A percentile compares a stretch with the other conserved stretches of the same genome.
Evolutionary conservation across 75 land plant genomes (phyloP).

Genomic region (Sequoia sempervirens): DNA sequence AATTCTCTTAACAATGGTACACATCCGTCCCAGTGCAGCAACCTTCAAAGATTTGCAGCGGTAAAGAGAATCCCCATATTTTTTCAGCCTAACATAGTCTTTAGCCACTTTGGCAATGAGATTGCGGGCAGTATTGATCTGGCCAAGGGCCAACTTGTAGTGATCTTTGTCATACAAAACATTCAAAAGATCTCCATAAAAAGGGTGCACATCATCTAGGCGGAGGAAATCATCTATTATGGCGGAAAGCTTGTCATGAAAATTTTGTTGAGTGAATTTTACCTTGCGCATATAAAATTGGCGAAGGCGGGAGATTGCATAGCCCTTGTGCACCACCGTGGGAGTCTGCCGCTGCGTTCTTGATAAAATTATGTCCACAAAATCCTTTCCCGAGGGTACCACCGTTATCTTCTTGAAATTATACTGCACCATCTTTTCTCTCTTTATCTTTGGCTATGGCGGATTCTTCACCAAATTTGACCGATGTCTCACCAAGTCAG

Average conservation of each 20-base stretch:
- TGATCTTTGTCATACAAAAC: constrained; percentile 91
- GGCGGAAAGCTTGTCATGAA: constrained; percentile 82
- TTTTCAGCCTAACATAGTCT: constrained; percentile 80
- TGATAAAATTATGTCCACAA: constrained; percentile 83
- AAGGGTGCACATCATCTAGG: constrained; percentile 87
- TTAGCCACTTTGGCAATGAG: constrained; percentile 75
- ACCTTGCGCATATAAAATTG: constrained; percentile 98
- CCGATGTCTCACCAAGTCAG: no score
- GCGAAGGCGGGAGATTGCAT: constrained; percentile 78
- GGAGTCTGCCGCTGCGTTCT: constrained; percentile 98
- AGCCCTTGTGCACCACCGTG: constrained; percentile 94
- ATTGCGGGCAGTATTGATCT: constrained; percentile 82
- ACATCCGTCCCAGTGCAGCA: constrained; percentile 93
- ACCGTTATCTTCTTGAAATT: constrained; percentile 93
- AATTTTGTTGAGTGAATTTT: constrained; percentile 76
- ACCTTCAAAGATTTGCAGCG: constrained; percentile 86
- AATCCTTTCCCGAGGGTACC: constrained; percentile 87
- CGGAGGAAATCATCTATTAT: constrained; percentile 91
- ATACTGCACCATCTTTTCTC: constrained; percentile 69
- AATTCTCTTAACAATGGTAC: constrained; percentile 80
- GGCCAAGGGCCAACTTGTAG: constrained; percentile 95
- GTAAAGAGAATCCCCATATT: constrained; percentile 93
- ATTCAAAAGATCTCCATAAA: constrained; percentile 84
- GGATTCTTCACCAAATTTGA: not conserved
- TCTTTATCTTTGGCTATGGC: not conserved